phyloP scores from a whole-genome alignment of 768 basidiomycete species.

The Rubroboletus pulcherrimus region DNA sequence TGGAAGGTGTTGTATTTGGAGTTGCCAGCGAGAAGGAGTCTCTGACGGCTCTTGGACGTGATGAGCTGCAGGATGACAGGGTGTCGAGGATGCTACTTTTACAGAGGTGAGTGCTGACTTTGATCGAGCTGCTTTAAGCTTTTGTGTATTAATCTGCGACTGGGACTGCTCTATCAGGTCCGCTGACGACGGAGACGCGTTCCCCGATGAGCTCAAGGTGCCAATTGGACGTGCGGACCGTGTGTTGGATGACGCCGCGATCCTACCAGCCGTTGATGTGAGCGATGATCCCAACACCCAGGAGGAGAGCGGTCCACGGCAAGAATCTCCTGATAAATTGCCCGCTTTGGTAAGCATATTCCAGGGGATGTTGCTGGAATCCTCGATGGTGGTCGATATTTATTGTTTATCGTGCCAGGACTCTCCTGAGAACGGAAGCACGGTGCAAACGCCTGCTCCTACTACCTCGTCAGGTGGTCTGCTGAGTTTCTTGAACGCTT shows the following conservation, averaged over 20 bases:
- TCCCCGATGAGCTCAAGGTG: slow-evolving; percentile 57
- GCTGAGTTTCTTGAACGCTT: slow-evolving; percentile 57
- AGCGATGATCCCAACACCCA: slow-evolving; percentile 13
- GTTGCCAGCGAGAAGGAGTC: slow-evolving; percentile 76
- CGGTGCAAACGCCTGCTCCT: slow-evolving; percentile 16
- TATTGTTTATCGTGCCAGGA: slow-evolving; percentile 15
- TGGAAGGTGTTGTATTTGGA: slow-evolving; percentile 37
- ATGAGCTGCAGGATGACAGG: slow-evolving; percentile 73
- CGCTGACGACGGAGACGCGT: slow-evolving; percentile 50
- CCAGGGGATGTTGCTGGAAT: neutral
- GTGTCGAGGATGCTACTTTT: slow-evolving; percentile 63
- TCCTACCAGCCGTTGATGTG: slow-evolving; percentile 7
- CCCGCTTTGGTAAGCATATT: slow-evolving; percentile 19
- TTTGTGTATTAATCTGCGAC: slow-evolving; percentile 1
- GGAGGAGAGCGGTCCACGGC: slow-evolving; percentile 18
- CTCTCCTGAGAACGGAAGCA: slow-evolving; percentile 23
- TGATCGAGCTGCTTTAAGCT: slow-evolving; percentile 1
- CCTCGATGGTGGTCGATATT: neutral
- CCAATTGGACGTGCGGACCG: slow-evolving; percentile 61
- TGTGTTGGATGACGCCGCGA: slow-evolving; percentile 44
- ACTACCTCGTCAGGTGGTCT: slow-evolving; percentile 39
- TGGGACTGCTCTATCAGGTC: slow-evolving; percentile 35
- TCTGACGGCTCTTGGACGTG: slow-evolving; percentile 64
- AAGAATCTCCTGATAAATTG: slow-evolving; percentile 20
- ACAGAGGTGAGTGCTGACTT: slow-evolving; percentile 47